phyloP scores from a whole-genome alignment of 352 stramenopile species.

The Blastocystis sp. region DNA sequence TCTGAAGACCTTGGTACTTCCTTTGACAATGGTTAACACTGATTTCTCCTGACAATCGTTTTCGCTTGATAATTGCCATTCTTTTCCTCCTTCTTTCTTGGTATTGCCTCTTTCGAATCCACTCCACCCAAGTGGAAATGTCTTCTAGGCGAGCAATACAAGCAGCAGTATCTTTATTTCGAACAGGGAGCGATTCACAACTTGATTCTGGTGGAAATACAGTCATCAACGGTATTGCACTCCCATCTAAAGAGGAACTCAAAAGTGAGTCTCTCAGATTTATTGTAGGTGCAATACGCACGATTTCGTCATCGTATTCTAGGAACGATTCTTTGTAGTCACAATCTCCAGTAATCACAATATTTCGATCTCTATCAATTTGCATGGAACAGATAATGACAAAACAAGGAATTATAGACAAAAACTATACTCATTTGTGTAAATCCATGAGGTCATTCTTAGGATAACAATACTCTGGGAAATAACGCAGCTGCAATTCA shows the following conservation, averaged over 20 bases:
- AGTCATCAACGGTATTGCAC: neutral
- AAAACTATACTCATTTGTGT: too few species aligned
- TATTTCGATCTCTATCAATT: too few species aligned
- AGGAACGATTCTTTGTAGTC: neutral
- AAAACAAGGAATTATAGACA: too few species aligned
- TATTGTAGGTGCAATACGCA: neutral
- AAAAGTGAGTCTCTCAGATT: too few species aligned
- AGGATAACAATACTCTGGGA: constrained; percentile 17
- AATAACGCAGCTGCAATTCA: neutral
- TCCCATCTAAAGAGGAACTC: too few species aligned
- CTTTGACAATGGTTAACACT: neutral
- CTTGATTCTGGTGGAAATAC: neutral
- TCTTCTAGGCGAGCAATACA: neutral
- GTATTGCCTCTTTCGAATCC: neutral
- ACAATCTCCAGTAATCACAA: too few species aligned
- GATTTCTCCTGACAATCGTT: neutral
- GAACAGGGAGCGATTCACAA: neutral
- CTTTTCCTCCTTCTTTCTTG: neutral
- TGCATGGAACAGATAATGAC: too few species aligned
- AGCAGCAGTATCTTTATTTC: neutral
- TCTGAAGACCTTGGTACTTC: neutral
- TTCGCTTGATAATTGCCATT: neutral
- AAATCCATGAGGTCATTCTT: too few species aligned
- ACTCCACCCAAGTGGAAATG: neutral
- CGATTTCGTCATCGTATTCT: neutral